A percentile compares a stretch with the other conserved stretches of the same genome.
Conservation (phyloP, 495 filamentous ascomycete genomes). For the Lindgomyces ingoldianus region DNA sequence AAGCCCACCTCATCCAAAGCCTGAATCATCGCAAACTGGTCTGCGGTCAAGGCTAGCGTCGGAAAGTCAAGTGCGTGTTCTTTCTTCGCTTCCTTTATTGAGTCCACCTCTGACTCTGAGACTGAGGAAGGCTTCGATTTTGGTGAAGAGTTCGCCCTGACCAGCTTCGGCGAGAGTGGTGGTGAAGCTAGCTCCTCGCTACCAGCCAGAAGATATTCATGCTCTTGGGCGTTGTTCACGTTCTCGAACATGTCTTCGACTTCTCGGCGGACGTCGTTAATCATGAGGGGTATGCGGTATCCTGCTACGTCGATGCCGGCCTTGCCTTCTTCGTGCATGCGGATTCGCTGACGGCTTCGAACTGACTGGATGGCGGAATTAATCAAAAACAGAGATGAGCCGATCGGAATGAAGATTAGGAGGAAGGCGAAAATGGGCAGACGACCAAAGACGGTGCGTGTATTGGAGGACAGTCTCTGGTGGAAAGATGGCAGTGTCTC, state of each 20-base stretch:
- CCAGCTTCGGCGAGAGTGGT: not conserved
- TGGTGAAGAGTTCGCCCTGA: not conserved
- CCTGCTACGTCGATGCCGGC: conserved; percentile 61
- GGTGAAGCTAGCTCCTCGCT: conserved; percentile 39
- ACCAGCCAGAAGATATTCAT: conserved; percentile 61
- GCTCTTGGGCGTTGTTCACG: conserved; percentile 60
- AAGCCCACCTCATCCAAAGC: conserved; percentile 74
- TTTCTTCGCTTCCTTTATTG: conserved; percentile 7
- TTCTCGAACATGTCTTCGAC: conserved; percentile 76
- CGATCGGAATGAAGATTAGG: conserved; percentile 67
- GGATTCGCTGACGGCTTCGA: conserved; percentile 70
- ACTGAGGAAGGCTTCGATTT: not conserved
- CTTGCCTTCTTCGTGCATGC: conserved; percentile 70
- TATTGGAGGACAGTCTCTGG: conserved; percentile 38
- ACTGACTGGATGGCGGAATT: conserved; percentile 75
- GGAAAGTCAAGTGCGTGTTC: conserved; percentile 50
- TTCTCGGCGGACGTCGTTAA: conserved; percentile 67
- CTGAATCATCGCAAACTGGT: conserved; percentile 81
- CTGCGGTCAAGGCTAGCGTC: conserved; percentile 72
- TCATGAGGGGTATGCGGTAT: conserved; percentile 75
- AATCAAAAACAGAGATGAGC: conserved; percentile 65
- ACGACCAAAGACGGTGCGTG: conserved; percentile 43
- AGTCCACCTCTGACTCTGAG: conserved; percentile 6
- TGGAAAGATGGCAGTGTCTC: conserved; percentile 45
- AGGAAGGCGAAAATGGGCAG: conserved; percentile 65